Percentiles rank a stretch among this genome's conserved stretches.
Conservation (phyloP, 495 filamentous ascomycete genomes). For the Neurospora sp. region DNA sequence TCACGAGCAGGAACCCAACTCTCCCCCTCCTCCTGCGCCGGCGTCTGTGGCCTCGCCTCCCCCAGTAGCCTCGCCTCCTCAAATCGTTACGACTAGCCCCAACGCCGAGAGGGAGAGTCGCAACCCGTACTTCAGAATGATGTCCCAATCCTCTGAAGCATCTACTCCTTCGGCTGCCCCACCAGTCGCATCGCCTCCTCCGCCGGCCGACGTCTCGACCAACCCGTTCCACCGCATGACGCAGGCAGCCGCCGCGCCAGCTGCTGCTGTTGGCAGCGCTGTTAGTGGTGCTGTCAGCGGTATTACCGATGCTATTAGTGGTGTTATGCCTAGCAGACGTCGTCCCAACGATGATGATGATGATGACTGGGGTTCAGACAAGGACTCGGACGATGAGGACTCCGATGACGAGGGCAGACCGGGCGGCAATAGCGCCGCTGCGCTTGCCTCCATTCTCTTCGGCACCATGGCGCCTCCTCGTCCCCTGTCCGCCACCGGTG, state of each 20-base stretch:
- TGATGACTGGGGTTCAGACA: conserved; percentile 84
- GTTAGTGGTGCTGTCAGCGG: background rate
- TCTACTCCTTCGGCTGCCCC: conserved; percentile 37
- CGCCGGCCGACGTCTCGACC: conserved; percentile 52
- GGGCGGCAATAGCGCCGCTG: conserved; percentile 71
- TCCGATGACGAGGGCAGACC: conserved; percentile 58
- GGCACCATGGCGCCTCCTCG: conserved; percentile 95
- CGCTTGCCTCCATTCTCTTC: conserved; percentile 88
- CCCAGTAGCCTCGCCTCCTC: conserved; percentile 19
- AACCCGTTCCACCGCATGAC: conserved; percentile 95
- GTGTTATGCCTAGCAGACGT: conserved; percentile 19
- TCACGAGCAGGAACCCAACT: conserved; percentile 42
- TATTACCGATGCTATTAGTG: conserved; percentile 2
- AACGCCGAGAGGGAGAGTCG: conserved; percentile 38
- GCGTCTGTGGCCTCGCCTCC: conserved; percentile 17
- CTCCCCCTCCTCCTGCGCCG: conserved; percentile 22
- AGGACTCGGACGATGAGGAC: conserved; percentile 63
- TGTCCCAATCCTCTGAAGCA: conserved; percentile 37
- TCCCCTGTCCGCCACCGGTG: conserved; percentile 72
- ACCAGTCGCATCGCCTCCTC: conserved; percentile 29
- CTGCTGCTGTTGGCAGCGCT: conserved; percentile 8
- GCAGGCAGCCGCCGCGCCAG: conserved; percentile 40
- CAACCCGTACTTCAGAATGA: conserved; percentile 43
- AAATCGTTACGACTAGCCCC: conserved; percentile 39
- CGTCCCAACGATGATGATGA: conserved; percentile 40